Conservation (phyloP, 352 stramenopile genomes). For the Pythium biforme region DNA sequence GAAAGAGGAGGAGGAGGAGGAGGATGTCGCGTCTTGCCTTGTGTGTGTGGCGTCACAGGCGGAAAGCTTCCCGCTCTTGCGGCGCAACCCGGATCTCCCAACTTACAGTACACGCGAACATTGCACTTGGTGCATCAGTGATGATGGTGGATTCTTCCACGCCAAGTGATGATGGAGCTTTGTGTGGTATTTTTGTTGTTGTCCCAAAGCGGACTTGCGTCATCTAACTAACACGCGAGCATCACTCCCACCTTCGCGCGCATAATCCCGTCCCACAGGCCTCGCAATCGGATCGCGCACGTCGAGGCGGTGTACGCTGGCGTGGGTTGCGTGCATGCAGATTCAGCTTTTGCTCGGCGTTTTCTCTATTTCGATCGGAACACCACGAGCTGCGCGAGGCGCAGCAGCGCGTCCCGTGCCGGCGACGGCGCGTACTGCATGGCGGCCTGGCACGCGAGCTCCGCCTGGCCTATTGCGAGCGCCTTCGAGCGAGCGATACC, state of each 20-base stretch:
- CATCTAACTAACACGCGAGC: constrained; percentile 5
- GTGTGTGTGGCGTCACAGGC: no score
- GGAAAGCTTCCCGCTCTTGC: neutral
- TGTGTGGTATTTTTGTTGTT: no score
- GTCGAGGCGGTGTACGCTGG: no score
- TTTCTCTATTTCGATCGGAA: constrained; percentile 84
- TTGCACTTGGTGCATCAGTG: neutral
- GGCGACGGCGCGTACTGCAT: constrained; percentile 85
- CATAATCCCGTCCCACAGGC: no score
- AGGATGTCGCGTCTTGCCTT: no score
- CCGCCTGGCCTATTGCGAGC: constrained; percentile 95
- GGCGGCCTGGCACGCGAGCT: constrained; percentile 93
- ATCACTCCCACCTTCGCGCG: no score
- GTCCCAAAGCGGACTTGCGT: constrained; percentile 1
- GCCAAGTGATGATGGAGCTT: no score
- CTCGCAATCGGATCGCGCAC: no score
- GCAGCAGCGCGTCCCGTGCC: constrained; percentile 81
- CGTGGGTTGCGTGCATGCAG: neutral
- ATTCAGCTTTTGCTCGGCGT: no score
- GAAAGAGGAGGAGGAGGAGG: no score
- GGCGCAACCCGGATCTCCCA: neutral
- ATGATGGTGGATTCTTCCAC: neutral
- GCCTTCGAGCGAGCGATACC: constrained; percentile 93
- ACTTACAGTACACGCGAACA: no score
- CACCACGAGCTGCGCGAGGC: constrained; percentile 86